Evolutionary conservation across 306 rosid species (phyloP), one percentile per base, ranked within the genome.

Genomic region (Oxytropis ochrocephala): DNA sequence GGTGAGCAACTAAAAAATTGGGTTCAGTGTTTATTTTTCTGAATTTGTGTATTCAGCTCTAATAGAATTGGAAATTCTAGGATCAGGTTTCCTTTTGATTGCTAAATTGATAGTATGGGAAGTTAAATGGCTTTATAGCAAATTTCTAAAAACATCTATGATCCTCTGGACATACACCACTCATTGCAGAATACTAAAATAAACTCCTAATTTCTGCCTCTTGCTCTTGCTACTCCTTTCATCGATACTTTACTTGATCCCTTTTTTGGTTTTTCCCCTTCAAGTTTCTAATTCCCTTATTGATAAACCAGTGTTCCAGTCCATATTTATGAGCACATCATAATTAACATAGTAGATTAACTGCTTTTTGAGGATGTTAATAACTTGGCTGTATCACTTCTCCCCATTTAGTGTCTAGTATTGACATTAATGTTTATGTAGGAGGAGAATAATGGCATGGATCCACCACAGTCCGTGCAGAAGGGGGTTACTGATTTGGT

Each of bases 401-500:
- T 57, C 9, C 67, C 58, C 11, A 48, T 38, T 56, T 5, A 18
- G 16, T 67, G 32, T 38, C 32, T 36, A 16, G 53, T 36, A 70
- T 53, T 75, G 29, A 49, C 57, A 12, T 56, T 64, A 7, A 4
- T 11, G 47, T 59, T 19, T 17, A 41, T 73, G 41, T 75, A 94
- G 99, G 97, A 91, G 91, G 99, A 95, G 75, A 91, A 87, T 80
- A 91, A 87, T 80, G 80, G 48, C 48, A 80, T 95, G 91, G 99
- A 91, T 35, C 95, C 91, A 29, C 97, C 95, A 5, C 99, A 87
- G 58, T 82, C 96, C 0, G 97, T 95, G 62, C 97, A 95, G 82
- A 86, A 88, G 75, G 97, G 97, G 35, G 99, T 95, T 33, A 83
- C 91, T 2, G 97, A 95, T 75, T 82, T 95, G 81, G 99, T 95